Conservation (phyloP, 345 rosid species). For the Boechera divaricarpa region DNA sequence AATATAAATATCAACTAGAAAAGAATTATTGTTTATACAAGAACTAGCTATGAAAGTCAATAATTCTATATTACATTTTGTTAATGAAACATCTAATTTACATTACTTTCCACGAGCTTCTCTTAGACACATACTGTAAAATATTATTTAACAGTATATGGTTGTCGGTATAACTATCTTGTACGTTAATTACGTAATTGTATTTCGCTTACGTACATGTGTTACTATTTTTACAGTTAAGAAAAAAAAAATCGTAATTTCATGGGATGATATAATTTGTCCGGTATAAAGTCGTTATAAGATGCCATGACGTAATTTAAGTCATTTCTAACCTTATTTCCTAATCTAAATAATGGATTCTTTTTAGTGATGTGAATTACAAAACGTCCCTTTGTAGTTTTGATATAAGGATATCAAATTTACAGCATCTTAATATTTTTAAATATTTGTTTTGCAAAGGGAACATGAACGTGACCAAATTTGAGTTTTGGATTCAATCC, state of each 20-base stretch:
- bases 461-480: background rate
- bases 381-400: background rate
- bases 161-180: no score
- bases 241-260: no score
- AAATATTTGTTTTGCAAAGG: background rate
- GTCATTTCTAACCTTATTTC: background rate
- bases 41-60: conserved; percentile 16
- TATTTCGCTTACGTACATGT: no score
- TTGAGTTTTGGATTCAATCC: background rate
- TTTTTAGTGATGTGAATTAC: background rate
- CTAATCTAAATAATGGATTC: background rate
- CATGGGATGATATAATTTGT: background rate
- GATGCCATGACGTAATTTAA: background rate
- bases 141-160: no score
- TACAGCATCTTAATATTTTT: background rate
- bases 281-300: background rate
- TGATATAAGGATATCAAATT: background rate
- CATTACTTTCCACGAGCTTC: background rate
- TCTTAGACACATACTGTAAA: no score
- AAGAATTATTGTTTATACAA: background rate
- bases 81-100: background rate
- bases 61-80: background rate
- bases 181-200: no score
- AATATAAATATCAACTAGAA: background rate
- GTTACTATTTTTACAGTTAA: no score